These are phyloP conservation scores for Xylariaceae sp. DNA, from an alignment of 2,329 filamentous ascomycete genomes.

Conservation along the genomic window DNA sequence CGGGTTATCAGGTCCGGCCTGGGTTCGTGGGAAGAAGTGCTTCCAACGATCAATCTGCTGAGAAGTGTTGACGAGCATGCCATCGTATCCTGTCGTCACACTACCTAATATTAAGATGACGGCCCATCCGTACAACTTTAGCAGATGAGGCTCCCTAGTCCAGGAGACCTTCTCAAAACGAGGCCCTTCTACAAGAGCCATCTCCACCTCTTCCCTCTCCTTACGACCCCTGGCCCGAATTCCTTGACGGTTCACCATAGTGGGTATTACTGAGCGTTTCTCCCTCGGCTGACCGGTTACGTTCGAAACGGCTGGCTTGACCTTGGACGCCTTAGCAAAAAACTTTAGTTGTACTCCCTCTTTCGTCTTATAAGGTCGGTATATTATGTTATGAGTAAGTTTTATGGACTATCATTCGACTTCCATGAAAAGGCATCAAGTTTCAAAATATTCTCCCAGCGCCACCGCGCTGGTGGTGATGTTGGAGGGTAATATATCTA, in stretches of 20 bases:
- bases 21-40: constrained; percentile 50
- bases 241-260: constrained; percentile 21
- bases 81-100: constrained; percentile 67
- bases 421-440: constrained; percentile 1
- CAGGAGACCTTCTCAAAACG: constrained; percentile 52
- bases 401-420: no score
- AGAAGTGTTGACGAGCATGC: constrained; percentile 64
- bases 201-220: constrained; percentile 21
- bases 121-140: constrained; percentile 60
- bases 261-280: background rate
- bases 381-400: constrained; percentile 6
- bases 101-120: constrained; percentile 64
- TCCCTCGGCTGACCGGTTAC: background rate
- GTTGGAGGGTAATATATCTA: constrained; percentile 23
- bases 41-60: constrained; percentile 63
- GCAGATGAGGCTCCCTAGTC: constrained; percentile 61
- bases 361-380: constrained; percentile 5
- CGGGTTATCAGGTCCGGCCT: constrained; percentile 44
- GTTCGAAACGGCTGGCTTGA: background rate
- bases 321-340: background rate
- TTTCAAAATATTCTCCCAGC: constrained; percentile 4
- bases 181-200: constrained; percentile 29
- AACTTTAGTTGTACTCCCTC: no score
- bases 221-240: constrained; percentile 20
- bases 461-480: constrained; percentile 6